A percentile compares a stretch with the other conserved stretches of the same genome.
phyloP scores from a whole-genome alignment of 768 basidiomycete genomes.

The Glaciozyma antarctica region DNA sequence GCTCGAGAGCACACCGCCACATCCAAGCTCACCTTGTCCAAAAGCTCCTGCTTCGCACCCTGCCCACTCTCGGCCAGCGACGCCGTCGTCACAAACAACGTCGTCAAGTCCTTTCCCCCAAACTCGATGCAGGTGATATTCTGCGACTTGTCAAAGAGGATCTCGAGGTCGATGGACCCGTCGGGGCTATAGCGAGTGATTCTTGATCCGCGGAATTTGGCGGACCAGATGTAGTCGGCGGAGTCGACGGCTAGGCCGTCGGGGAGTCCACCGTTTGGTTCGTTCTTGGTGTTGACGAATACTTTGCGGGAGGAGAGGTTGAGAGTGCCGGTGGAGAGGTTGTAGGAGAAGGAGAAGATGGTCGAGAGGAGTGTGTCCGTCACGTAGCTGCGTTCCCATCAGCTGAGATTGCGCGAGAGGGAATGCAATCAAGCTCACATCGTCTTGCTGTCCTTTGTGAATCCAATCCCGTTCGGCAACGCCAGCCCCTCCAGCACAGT shows the following conservation, averaged over 20 bases:
- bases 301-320: background rate
- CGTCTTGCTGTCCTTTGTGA: conserved; percentile 3
- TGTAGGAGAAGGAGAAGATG: conserved; percentile 1
- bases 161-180: conserved; percentile 1
- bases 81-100: conserved; percentile 14
- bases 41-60: background rate
- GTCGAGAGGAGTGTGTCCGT: conserved; percentile 9
- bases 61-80: conserved; percentile 11
- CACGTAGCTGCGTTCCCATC: conserved; percentile 1
- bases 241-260: conserved; percentile 10
- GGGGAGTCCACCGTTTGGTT: background rate
- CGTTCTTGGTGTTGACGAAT: background rate
- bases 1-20: no score
- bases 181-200: background rate
- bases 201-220: conserved; percentile 11
- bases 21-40: background rate
- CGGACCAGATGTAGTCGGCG: conserved; percentile 5
- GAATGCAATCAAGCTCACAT: background rate
- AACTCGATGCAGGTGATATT: conserved; percentile 10
- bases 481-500: conserved; percentile 6
- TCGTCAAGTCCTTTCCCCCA: conserved; percentile 6
- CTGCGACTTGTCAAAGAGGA: background rate
- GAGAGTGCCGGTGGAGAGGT: background rate
- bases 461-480: conserved; percentile 13
- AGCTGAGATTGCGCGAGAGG: background rate